phyloP scores from a whole-genome alignment of 306 rosid species.

The Sindora glabra region DNA sequence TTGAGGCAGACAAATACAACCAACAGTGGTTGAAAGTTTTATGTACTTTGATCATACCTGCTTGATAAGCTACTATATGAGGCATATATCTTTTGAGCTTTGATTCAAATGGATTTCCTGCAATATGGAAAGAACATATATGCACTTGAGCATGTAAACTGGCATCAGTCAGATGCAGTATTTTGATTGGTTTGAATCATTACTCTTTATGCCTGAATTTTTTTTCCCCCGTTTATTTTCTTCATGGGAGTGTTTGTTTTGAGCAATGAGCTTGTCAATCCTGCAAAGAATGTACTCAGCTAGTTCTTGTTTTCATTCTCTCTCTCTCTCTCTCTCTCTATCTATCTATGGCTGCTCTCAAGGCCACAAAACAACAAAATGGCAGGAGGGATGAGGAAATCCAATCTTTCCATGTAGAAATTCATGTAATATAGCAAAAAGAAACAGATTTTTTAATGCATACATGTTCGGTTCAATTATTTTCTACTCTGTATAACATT shows the following conservation, averaged over 20 bases:
- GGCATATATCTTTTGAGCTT: too few relatives aligned
- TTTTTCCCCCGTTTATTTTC: too few relatives aligned
- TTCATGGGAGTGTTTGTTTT: background rate
- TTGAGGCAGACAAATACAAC: background rate
- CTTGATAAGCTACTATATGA: too few relatives aligned
- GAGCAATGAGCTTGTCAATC: background rate
- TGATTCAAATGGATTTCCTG: too few relatives aligned
- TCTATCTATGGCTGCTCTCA: slow-evolving; percentile 97
- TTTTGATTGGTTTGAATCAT: too few relatives aligned
- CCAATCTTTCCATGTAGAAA: slow-evolving; percentile 64
- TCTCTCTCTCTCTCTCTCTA: too few relatives aligned
- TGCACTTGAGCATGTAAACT: background rate
- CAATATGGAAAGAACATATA: background rate
- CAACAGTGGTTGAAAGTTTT: background rate
- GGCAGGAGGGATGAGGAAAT: slow-evolving; percentile 74
- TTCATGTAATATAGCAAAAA: slow-evolving; percentile 47
- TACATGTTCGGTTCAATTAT: slow-evolving; percentile 9
- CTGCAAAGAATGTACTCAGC: slow-evolving; percentile 21
- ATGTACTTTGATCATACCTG: background rate
- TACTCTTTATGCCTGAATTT: too few relatives aligned
- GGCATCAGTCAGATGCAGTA: background rate
- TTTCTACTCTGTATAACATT: slow-evolving; percentile 12
- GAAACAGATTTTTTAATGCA: background rate
- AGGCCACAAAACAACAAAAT: slow-evolving; percentile 77
- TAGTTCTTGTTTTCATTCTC: slow-evolving; percentile 21